Conservation (phyloP, 2,329 filamentous ascomycete genomes). For the Teratosphaeria pseudoeucalypti region DNA sequence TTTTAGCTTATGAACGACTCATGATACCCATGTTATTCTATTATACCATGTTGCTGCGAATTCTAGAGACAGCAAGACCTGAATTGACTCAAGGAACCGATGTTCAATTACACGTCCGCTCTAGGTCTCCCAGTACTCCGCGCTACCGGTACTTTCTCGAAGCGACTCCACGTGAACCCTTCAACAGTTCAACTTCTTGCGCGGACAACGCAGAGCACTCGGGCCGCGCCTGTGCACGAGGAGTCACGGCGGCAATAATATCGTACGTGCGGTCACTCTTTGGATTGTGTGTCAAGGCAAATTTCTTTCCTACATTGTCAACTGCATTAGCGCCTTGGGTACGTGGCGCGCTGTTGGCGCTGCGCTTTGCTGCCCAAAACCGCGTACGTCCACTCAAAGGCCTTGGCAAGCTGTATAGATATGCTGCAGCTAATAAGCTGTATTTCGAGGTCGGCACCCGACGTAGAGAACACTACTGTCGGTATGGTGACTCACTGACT, state of each 20-base stretch:
- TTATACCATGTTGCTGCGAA: neutral
- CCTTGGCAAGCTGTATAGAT: neutral
- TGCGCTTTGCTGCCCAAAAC: constrained; percentile 1
- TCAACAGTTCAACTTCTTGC: neutral
- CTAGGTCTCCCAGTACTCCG: neutral
- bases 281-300: neutral
- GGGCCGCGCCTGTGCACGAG: neutral
- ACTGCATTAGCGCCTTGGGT: constrained; percentile 6
- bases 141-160: neutral
- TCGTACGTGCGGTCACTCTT: neutral
- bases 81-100: neutral
- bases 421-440: neutral
- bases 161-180: neutral
- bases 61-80: neutral
- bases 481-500: neutral
- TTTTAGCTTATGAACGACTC: neutral
- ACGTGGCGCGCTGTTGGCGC: constrained; percentile 3
- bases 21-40: neutral
- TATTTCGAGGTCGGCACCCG: neutral
- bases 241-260: neutral
- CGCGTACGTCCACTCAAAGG: neutral
- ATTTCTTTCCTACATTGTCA: neutral
- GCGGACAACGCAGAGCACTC: neutral
- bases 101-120: neutral
- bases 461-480: neutral